Evolutionary conservation across 345 rosid species (phyloP), one percentile per base, ranked within the genome.

Genomic region (Sonneratia alba): DNA sequence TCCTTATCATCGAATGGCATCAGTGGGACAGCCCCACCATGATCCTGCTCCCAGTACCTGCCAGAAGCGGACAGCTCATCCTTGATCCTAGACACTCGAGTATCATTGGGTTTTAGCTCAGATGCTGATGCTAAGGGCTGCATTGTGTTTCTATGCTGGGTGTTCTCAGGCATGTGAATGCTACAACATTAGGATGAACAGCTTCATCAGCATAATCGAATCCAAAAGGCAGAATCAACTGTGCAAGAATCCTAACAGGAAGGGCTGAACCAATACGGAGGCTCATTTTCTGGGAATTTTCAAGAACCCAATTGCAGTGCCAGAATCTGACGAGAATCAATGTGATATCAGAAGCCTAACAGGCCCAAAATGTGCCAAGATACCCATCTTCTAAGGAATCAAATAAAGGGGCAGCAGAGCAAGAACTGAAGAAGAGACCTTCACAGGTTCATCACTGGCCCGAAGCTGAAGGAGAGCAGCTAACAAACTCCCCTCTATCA

Each of bases 1-100:
- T 67, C 70, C 15, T 22, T 36, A 27, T 22, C 53, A 40, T 67
- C 70, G 51, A 67, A 40, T 13, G 51, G 70, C 70, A 67, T 67
- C 70, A 67, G 19, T 19, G 51, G 51, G n/a, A 42, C 19, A 12
- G 49, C n/a, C 36, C 5, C 43, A 2, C 69, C 69, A 66, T 7
- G 19, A 34, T 67, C 51, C 22, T 67, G 49, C 22, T 67, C 70
- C 70, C 70, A 67, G 7, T 67, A 53, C 19, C 70, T 53, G 40
- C 53, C 53, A 3, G 49, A 38, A 42, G 40, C 42, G 53, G 53
- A 40, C n/a, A 67, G 70, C 27, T 67, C 70, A 21, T 67, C 42
- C 24, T n/a, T 21, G 27, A 67, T 40, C 53, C 27, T 42, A 40
- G 12, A 36, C 13, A 15, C 24, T 42, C 53, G 48, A 27, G 12